Evolutionary conservation across 306 rosid species (phyloP), one percentile per base, ranked within the genome.

Genomic region (Hippophae tibetana): DNA sequence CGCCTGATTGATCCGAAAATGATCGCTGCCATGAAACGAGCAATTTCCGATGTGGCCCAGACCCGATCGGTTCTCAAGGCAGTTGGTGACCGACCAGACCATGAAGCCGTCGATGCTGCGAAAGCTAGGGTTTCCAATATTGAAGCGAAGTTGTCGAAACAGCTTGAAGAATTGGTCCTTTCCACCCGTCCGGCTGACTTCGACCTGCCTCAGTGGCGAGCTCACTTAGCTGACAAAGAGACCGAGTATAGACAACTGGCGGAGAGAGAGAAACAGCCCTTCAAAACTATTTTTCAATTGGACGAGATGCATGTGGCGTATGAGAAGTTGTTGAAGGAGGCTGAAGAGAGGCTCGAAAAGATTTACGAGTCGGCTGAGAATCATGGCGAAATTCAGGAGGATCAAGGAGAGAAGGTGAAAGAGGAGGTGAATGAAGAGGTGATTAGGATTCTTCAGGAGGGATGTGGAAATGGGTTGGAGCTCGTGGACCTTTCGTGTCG

Each of bases 251-350:
- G 83, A 73, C 68, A 76, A 9, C 40, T 61, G 46, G 72, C 79
- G 13, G 99, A 92, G 54, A 80, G 58, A 42, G 97, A 88, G 67
- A 78, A 42, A 65, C 81, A 76, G 54, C 11, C 18, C 10, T 79
- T 57, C 54, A 85, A 69, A 26, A 78, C 82, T 0, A 47, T 92
- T 38, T 10, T 92, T 7, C 93, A 86, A 79, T 67, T 84, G 53
- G 96, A 92, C 5, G 87, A 86, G 62, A 82, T 88, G 94, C 96
- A 88, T 64, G 83, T 56, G 0, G 72, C 93, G 5, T 92, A 92
- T 69, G 88, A 70, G 67, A 88, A 73, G 74, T 75, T 92, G 38
- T 80, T 92, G 13, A 84, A 67, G 76, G 88, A 88, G 11, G 97
- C 96, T 0, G 99, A 92, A 79, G 77, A 74, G 59, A 54, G 88